Conservation (phyloP, 768 basidiomycete genomes). For the Pisolithus sp. region DNA sequence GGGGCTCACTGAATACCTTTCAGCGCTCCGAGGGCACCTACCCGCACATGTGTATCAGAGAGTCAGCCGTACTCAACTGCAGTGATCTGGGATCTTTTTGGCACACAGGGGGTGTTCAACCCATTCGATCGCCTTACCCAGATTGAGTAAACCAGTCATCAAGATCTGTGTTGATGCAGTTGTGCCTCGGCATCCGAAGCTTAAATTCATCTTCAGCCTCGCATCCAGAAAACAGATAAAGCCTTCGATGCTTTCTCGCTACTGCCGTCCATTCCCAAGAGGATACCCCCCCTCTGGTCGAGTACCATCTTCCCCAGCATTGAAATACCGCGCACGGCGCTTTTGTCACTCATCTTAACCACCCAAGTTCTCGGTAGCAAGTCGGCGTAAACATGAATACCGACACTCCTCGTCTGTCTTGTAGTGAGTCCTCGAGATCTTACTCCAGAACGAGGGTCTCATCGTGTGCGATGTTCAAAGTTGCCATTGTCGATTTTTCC, state of each 20-base stretch:
- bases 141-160: too few relatives aligned
- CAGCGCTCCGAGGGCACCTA: background rate
- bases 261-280: too few relatives aligned
- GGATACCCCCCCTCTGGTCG: too few relatives aligned
- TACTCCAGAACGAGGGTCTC: background rate
- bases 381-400: constrained; percentile 30
- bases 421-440: constrained; percentile 48
- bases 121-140: too few relatives aligned
- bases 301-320: background rate
- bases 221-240: constrained; percentile 12
- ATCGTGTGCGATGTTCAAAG: constrained; percentile 30
- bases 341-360: background rate
- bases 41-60: too few relatives aligned
- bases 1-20: background rate
- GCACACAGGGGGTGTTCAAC: too few relatives aligned
- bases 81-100: too few relatives aligned
- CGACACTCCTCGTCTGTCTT: constrained; percentile 60
- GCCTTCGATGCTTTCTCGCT: background rate
- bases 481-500: constrained; percentile 77
- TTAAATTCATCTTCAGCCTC: too few relatives aligned
- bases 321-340: background rate
- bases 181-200: too few relatives aligned
- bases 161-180: too few relatives aligned
- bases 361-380: background rate
- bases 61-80: too few relatives aligned